Base-by-base conservation (phyloP, 768 basidiomycete species). In the Trametopsis cervina region DNA sequence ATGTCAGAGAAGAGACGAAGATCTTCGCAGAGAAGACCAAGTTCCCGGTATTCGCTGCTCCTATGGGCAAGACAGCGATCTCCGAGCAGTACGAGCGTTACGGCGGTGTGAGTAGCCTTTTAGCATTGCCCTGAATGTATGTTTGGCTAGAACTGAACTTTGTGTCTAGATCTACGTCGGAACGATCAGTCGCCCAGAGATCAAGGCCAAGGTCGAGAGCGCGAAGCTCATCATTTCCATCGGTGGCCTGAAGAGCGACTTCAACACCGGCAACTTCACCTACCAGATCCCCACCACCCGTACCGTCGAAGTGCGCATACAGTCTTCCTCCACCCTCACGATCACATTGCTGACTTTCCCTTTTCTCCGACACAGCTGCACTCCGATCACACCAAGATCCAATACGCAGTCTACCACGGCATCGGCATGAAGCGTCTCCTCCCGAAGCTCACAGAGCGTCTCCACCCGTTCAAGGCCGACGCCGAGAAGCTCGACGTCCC, bases 181-280 rank as follows among this genome's bases (percentile, higher is more conserved):
- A 1, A 75, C 77, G 4, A 72, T 89, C 54, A 82, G 76, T 6
- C 73, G 76, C 37, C 82, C 84, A 0, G 73, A 69, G 21, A 69
- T 90, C 54, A 84, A 80, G 63, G 76, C 81, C 45, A 78, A 73
- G 51, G 80, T 93, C 23, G 90, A 94, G 64, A 69, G 61, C 2
- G 81, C 89, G 3, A 85, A 83, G 54, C 69, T 93, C 37, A 80
- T 89, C 43, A 59, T 94, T 11, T 85, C 85, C 11, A 69, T 94
- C 49, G 88, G 89, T 3, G 65, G 69, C 1, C 67, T 89, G 42
- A 78, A 77, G 60, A 80, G 76, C 40, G 90, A 94, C 63, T 91
- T 89, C 71, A 94, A 94, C 64, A 89, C 87, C 1, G 91, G 89
- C 25, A 85, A 85, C 63, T 92, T 90, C 65, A 84, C 85, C 0